A percentile compares a stretch with the other conserved stretches of the same genome.
Conservation (phyloP, 2,329 filamentous ascomycete species). For the Chaetoscypha palmicola region DNA sequence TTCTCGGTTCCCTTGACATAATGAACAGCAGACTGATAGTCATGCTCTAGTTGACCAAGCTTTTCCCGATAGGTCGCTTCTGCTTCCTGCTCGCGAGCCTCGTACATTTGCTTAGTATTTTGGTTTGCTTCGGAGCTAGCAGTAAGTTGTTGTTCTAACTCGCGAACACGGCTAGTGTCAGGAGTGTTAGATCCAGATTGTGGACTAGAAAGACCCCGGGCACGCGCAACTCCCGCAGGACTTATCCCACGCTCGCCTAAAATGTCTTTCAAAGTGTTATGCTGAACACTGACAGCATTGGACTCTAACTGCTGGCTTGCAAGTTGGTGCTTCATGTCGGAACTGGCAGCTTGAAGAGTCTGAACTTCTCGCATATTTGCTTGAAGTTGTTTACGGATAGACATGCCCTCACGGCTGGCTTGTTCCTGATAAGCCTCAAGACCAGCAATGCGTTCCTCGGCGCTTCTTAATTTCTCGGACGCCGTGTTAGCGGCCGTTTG, state of each 20-base stretch:
- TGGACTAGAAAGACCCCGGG: slow-evolving; percentile 65
- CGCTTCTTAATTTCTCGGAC: slow-evolving; percentile 80
- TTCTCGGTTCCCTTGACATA: slow-evolving; percentile 98
- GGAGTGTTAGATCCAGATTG: slow-evolving; percentile 70
- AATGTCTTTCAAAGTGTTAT: slow-evolving; percentile 88
- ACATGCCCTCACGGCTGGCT: slow-evolving; percentile 84
- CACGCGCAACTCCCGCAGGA: slow-evolving; percentile 63
- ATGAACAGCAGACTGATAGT: slow-evolving; percentile 95
- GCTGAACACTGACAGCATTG: slow-evolving; percentile 88
- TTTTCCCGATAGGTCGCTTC: slow-evolving; percentile 88
- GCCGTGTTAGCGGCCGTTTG: slow-evolving; percentile 81
- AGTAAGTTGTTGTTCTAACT: slow-evolving; percentile 83
- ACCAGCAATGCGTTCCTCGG: slow-evolving; percentile 93
- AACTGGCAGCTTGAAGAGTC: slow-evolving; percentile 69
- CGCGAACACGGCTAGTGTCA: slow-evolving; percentile 69
- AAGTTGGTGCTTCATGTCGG: slow-evolving; percentile 74
- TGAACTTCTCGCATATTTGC: slow-evolving; percentile 76
- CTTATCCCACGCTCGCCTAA: slow-evolving; percentile 83
- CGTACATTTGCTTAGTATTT: slow-evolving; percentile 71
- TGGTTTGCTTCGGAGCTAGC: slow-evolving; percentile 73
- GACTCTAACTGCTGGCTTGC: slow-evolving; percentile 84
- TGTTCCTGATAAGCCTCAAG: slow-evolving; percentile 97
- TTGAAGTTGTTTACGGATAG: slow-evolving; percentile 85
- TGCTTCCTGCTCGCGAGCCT: slow-evolving; percentile 76
- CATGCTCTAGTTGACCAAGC: slow-evolving; percentile 85